phyloP scores from a whole-genome alignment of 192 early-diverging fungal species.

The Umbelopsis sp. region DNA sequence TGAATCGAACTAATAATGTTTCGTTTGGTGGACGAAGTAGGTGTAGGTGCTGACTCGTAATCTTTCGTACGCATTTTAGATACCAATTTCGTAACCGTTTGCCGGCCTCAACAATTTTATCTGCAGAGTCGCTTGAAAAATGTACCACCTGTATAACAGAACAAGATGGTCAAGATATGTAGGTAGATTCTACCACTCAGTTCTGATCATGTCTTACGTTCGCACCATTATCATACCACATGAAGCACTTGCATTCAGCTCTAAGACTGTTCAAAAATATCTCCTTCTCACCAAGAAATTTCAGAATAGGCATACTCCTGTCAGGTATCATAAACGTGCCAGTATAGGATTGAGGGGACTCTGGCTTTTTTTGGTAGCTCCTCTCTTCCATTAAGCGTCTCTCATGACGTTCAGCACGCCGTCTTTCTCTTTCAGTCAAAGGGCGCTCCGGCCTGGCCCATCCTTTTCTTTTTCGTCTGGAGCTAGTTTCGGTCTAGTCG shows the following conservation, averaged over 20 bases:
- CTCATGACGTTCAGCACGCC: slow-evolving; percentile 24
- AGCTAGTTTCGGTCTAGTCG: not conserved
- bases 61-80: slow-evolving; percentile 28
- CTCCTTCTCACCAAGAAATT: slow-evolving; percentile 38
- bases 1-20: slow-evolving; percentile 17
- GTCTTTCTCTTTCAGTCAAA: slow-evolving; percentile 34
- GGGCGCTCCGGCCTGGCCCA: slow-evolving; percentile 45
- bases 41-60: not conserved
- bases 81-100: slow-evolving; percentile 43
- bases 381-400: slow-evolving; percentile 25
- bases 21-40: slow-evolving; percentile 28
- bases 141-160: slow-evolving; percentile 10
- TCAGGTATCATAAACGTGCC: slow-evolving; percentile 38
- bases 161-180: not conserved
- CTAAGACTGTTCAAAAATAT: slow-evolving; percentile 36
- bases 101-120: slow-evolving; percentile 24
- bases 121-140: slow-evolving; percentile 24
- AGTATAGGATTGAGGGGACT: slow-evolving; percentile 9
- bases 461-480: slow-evolving; percentile 26
- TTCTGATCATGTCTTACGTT: slow-evolving; percentile 7
- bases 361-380: slow-evolving; percentile 32
- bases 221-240: slow-evolving; percentile 33
- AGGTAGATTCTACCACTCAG: not conserved
- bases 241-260: slow-evolving; percentile 40
- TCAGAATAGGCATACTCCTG: slow-evolving; percentile 20